These are phyloP conservation scores for Royoungia palumana DNA, from an alignment of 768 basidiomycete species.

Conservation along the genomic window DNA sequence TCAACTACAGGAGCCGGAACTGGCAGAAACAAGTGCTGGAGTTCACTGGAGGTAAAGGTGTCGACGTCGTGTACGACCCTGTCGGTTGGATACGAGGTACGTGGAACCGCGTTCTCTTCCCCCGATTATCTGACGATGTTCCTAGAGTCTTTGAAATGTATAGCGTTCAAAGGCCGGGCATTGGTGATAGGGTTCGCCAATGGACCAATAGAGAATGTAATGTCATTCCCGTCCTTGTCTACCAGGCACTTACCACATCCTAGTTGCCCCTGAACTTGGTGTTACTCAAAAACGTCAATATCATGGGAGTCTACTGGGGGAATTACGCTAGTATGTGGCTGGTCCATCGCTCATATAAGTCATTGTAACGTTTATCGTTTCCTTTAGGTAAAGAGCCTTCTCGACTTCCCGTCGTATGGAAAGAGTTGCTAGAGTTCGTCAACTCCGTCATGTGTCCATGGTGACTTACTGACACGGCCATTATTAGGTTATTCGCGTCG, in stretches of 20 bases:
- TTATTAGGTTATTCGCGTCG: conserved; percentile 68
- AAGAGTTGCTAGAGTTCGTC: conserved; percentile 60
- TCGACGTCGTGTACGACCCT: conserved; percentile 83
- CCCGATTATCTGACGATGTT: background rate
- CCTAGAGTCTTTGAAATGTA: conserved; percentile 83
- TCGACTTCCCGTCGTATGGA: conserved; percentile 68
- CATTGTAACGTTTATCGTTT: background rate
- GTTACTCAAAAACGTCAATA: conserved; percentile 79
- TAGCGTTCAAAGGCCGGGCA: conserved; percentile 90
- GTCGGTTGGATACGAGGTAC: conserved; percentile 73
- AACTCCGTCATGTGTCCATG: background rate
- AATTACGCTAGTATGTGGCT: conserved; percentile 60
- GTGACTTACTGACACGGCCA: conserved; percentile 5
- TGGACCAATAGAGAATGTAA: conserved; percentile 24
- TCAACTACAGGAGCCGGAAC: conserved; percentile 72
- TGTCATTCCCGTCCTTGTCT: background rate
- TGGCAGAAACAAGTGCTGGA: conserved; percentile 92
- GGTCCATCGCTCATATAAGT: background rate
- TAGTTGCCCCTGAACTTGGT: conserved; percentile 83
- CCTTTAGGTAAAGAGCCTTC: conserved; percentile 59
- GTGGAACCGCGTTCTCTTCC: background rate
- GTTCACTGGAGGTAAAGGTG: conserved; percentile 82
- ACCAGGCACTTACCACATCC: conserved; percentile 2
- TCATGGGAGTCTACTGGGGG: conserved; percentile 88
- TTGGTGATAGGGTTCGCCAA: conserved; percentile 77